These are phyloP conservation scores for Talaromyces proteolyticus DNA, from an alignment of 495 filamentous ascomycete species.

Conservation along the genomic window DNA sequence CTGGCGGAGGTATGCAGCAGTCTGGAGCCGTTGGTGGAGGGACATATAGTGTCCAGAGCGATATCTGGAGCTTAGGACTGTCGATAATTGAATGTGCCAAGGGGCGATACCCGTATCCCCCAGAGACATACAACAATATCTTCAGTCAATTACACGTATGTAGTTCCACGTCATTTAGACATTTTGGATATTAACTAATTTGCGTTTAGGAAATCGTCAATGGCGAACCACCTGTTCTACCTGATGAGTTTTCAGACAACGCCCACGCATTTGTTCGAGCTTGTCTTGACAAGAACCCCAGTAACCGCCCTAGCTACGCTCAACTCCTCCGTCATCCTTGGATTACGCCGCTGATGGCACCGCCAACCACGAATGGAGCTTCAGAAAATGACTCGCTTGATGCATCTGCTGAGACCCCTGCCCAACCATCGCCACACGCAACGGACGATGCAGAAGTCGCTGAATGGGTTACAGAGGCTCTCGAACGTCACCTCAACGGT, in stretches of 20 bases:
- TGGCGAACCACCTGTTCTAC: conserved; percentile 85
- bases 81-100: conserved; percentile 96
- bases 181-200: conserved; percentile 2
- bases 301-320: conserved; percentile 81
- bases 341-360: conserved; percentile 74
- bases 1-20: conserved; percentile 75
- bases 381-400: conserved; percentile 17
- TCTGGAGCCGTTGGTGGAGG: conserved; percentile 65
- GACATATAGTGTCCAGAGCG: conserved; percentile 96
- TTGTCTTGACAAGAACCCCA: conserved; percentile 90
- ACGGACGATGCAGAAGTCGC: conserved; percentile 73
- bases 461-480: conserved; percentile 72
- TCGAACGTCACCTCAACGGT: conserved; percentile 55
- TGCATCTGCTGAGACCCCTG: conserved; percentile 26
- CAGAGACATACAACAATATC: conserved; percentile 97
- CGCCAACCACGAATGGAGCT: conserved; percentile 71
- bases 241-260: conserved; percentile 69
- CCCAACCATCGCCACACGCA: conserved; percentile 33
- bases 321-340: conserved; percentile 86
- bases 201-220: conserved; percentile 83
- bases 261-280: conserved; percentile 83
- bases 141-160: conserved; percentile 96
- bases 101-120: conserved; percentile 94
- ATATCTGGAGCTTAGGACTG: conserved; percentile 94
- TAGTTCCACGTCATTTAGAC: conserved; percentile 11